Percentiles rank a stretch among this genome's conserved stretches.
Conservation (phyloP, 2,329 filamentous ascomycete genomes). For the Trichoderma endophyticum region DNA sequence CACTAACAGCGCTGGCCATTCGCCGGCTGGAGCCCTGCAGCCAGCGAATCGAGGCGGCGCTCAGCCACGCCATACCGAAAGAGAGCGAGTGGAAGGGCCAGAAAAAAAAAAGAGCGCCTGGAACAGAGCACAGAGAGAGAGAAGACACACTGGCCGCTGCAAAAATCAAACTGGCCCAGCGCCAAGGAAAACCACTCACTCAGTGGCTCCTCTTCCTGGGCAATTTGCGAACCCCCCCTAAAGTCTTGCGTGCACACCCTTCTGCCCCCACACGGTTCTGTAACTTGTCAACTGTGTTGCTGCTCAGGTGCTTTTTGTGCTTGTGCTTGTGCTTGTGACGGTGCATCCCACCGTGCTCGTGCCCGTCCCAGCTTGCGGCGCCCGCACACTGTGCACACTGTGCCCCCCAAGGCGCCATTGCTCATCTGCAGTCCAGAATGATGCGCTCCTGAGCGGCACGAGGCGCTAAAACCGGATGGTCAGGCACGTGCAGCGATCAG, state of each 20-base stretch:
- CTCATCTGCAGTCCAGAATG: not conserved
- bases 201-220: not conserved
- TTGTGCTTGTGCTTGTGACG: not conserved
- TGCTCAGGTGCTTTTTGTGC: slow-evolving; percentile 12
- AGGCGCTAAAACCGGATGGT: not conserved
- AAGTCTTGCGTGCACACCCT: not conserved
- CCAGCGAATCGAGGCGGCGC: not conserved
- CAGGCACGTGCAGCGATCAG: not conserved
- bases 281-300: not conserved
- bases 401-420: not conserved
- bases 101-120: not conserved
- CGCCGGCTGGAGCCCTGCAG: not conserved
- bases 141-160: not conserved
- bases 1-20: not conserved
- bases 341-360: not conserved
- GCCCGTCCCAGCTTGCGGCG: not conserved
- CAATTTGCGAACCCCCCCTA: slow-evolving; percentile 6
- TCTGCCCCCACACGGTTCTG: not conserved
- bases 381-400: slow-evolving; percentile 2
- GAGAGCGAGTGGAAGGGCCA: not conserved
- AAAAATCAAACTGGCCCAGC: not conserved
- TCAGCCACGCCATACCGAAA: not conserved
- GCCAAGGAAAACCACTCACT: slow-evolving; percentile 11
- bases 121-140: not conserved
- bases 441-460: not conserved